Evolutionary conservation across 164 flowering plant genomes (phyloP).

Genomic region (Litsea cubeba): DNA sequence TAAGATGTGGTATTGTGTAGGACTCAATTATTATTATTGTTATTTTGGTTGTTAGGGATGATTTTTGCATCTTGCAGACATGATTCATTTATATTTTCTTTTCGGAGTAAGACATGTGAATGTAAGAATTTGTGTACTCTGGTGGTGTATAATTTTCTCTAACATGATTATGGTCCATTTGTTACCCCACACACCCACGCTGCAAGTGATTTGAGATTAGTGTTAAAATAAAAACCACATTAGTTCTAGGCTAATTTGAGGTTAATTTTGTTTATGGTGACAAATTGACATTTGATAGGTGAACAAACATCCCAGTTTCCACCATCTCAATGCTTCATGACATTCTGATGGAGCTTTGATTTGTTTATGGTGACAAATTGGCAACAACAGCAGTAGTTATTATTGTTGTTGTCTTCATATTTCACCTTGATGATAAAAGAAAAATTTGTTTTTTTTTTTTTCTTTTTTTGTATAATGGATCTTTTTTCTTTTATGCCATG

Average conservation of each 20-base stretch:
- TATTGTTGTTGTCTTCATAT: neutral
- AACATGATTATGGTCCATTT: neutral
- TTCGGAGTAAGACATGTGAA: too few species aligned
- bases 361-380: too few species aligned
- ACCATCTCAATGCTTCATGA: neutral
- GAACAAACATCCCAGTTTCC: neutral
- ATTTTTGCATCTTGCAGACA: neutral
- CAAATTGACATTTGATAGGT: neutral
- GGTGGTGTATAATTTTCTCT: neutral
- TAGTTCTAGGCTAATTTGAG: neutral
- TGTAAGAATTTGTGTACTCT: too few species aligned
- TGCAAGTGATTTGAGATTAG: neutral
- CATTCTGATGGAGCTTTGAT: neutral
- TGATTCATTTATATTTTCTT: neutral
- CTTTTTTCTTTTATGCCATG: neutral
- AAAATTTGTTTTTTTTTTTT: neutral
- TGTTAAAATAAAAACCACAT: neutral
- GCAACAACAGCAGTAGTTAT: too few species aligned
- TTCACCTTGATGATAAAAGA: neutral
- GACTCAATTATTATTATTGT: neutral
- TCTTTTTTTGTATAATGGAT: neutral
- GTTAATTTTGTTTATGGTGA: too few species aligned
- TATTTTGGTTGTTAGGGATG: neutral
- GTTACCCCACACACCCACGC: neutral
- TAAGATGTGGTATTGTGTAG: conserved; percentile 14